Base-by-base conservation (phyloP, 2,329 filamentous ascomycete species). In the Calonectria multiphialidica region DNA sequence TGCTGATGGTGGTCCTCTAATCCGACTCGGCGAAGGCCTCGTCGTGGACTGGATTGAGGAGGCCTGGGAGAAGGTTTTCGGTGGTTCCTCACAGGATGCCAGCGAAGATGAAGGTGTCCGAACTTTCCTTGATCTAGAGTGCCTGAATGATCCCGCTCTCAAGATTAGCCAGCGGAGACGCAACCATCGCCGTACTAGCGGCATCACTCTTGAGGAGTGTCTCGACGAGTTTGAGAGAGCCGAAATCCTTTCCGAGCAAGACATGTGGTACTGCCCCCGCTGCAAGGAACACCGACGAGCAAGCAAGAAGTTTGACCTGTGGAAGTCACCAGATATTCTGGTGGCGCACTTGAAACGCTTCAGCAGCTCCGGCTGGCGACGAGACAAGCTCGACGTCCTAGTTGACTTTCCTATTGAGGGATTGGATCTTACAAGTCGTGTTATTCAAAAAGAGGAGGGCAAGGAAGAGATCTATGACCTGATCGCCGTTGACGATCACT, bases 321-420 rank as follows among this genome's bases (percentile, higher is more conserved):
- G 97, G 97, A 98, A 96, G 81, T 93, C 94, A 2, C 97, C 97
- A 0, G 97, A 99, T 82, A 97, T 98, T 73, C 89, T 99, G 18
- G 93, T 98, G 50, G 93, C 98, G 73, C 97, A 99, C 81, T 88
- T 99, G 62, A 99, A 99, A 87, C 92, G 97, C 8, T 99, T 99
- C 83, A 98, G 95, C 81, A 95, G 94, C 28, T 93, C 92, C 76
- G 92, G 94, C 18, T 93, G 89, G 73, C 93, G 96, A 77, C 89
- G 96, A 68, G 95, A 98, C 83, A 99, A 99, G 87, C 89, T 99
- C 57, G 96, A 98, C 78, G 92, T 96, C 9, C 85, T 94, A 12
- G 95, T 99, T 25, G 95, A 98, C 79, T 99, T 98, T 81, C 97
- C 97, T 0, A 90, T 97, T 9, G 93, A 97, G 79, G 93, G 94